Evolutionary conservation across 2,329 filamentous ascomycete species (phyloP), one percentile per base, ranked within the genome.

Genomic region (Cordyceps cicadae): DNA sequence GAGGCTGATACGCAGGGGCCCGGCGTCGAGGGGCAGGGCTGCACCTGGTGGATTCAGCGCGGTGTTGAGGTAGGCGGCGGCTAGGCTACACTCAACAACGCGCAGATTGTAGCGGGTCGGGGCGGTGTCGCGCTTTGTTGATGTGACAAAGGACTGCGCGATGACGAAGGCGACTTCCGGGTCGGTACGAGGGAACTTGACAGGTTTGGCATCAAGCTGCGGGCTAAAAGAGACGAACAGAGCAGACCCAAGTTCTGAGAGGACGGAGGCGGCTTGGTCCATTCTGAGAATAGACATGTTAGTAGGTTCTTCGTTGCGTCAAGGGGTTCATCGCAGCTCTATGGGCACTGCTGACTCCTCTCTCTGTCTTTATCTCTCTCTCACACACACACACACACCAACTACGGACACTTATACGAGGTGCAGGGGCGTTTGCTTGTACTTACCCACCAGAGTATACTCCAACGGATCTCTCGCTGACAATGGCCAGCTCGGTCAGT

Each of bases 251-350:
- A 87, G 86, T 68, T 90, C 82, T 0, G 92, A 93, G 75, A 99
- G 94, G 64, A 99, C 93, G 0, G 93, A 97, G 39, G 94, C 94
- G 15, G 92, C 87, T 77, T 99, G 94, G 70, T 99, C 94, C 94
- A 99, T 97, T 60, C 92, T 91, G 64, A 63, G 19, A 12, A n/a
- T 34, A 12, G 17, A 32, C 61, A 5, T 49, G 14, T 45, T 52
- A 57, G 54, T 32, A 14, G 11, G 12, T 17, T 19, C 14, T 8
- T 26, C 17, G 17, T 26, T 48, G 49, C 49, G 26, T 26, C 24
- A 4, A 32, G 34, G 32, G 24, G 15, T 26, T 32, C 7, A 32
- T 15, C 12, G 5, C 48, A 29, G 29, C 26, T 7, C 32, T 26
- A 29, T 15, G n/a, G 39, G 43, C n/a, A n/a, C 17, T 46, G 43